Conservation (phyloP, 352 stramenopile genomes). For the Phytophthora rubi region DNA sequence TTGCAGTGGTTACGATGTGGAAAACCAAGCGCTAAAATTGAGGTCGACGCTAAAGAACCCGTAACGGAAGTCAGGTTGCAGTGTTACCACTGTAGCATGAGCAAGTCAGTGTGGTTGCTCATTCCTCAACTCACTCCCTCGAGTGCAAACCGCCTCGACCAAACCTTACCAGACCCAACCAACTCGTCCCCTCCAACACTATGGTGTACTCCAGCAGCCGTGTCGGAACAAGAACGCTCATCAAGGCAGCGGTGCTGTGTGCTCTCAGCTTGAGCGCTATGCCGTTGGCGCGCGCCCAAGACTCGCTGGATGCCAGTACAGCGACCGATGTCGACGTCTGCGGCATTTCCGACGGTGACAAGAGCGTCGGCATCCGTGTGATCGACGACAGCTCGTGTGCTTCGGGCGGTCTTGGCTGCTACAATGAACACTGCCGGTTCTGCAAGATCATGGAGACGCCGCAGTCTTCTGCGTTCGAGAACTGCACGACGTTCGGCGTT, state of each 20-base stretch:
- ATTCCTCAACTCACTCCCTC: conserved; percentile 34
- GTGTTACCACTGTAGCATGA: conserved; percentile 1
- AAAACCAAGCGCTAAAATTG: conserved; percentile 25
- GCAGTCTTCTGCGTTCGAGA: conserved; percentile 42
- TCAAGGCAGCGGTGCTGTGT: conserved; percentile 38
- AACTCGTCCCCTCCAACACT: conserved; percentile 7
- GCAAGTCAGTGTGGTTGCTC: conserved; percentile 1
- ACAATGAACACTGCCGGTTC: background rate
- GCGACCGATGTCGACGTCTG: conserved; percentile 5
- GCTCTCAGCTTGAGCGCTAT: conserved; percentile 28
- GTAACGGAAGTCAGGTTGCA: conserved; percentile 24
- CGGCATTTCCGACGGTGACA: background rate
- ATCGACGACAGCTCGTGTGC: background rate
- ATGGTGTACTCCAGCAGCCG: conserved; percentile 39
- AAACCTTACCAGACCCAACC: conserved; percentile 7
- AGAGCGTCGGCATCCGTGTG: background rate
- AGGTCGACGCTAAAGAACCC: conserved; percentile 15
- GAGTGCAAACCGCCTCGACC: conserved; percentile 24
- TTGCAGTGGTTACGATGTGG: conserved; percentile 27
- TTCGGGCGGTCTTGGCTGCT: background rate
- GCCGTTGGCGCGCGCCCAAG: conserved; percentile 5
- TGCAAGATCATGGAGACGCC: conserved; percentile 17
- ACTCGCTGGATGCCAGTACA: background rate
- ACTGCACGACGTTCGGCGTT: conserved; percentile 36
- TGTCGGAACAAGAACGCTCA: conserved; percentile 23